Conservation (phyloP, 2,329 filamentous ascomycete genomes). For the Venturia carpophila region DNA sequence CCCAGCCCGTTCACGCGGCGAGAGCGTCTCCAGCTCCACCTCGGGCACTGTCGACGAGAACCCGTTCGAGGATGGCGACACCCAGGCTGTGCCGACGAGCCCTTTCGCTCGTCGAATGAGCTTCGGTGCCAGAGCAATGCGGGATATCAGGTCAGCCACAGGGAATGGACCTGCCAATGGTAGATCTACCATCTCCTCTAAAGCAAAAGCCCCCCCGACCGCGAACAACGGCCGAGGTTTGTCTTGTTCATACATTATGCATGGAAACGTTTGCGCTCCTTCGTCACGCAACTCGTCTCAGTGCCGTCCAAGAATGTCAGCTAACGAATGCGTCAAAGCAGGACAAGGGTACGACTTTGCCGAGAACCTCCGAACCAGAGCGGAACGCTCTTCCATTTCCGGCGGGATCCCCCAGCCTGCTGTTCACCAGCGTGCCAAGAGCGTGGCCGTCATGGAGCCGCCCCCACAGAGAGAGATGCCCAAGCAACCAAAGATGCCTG, state of each 20-base stretch:
- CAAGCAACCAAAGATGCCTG: slow-evolving; percentile 57
- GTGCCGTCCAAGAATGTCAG: slow-evolving; percentile 42
- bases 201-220: slow-evolving; percentile 43
- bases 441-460: slow-evolving; percentile 54
- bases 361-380: slow-evolving; percentile 86
- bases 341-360: slow-evolving; percentile 96
- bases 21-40: slow-evolving; percentile 42
- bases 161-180: slow-evolving; percentile 36
- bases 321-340: slow-evolving; percentile 59
- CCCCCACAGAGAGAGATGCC: slow-evolving; percentile 43
- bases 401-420: slow-evolving; percentile 35
- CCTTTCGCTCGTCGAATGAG: slow-evolving; percentile 81
- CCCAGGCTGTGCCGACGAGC: slow-evolving; percentile 53
- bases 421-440: slow-evolving; percentile 59
- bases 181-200: slow-evolving; percentile 45
- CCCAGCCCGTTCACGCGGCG: slow-evolving; percentile 34
- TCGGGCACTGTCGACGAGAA: slow-evolving; percentile 42
- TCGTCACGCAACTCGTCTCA: not conserved
- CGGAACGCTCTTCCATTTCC: slow-evolving; percentile 64
- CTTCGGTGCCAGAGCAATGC: slow-evolving; percentile 74
- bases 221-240: slow-evolving; percentile 51
- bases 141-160: slow-evolving; percentile 44
- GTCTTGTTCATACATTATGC: slow-evolving; percentile 30
- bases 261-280: slow-evolving; percentile 1
- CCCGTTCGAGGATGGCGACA: slow-evolving; percentile 52